Conservation (phyloP, 1,139 yeast species). For the Blastobotrys proliferans region DNA sequence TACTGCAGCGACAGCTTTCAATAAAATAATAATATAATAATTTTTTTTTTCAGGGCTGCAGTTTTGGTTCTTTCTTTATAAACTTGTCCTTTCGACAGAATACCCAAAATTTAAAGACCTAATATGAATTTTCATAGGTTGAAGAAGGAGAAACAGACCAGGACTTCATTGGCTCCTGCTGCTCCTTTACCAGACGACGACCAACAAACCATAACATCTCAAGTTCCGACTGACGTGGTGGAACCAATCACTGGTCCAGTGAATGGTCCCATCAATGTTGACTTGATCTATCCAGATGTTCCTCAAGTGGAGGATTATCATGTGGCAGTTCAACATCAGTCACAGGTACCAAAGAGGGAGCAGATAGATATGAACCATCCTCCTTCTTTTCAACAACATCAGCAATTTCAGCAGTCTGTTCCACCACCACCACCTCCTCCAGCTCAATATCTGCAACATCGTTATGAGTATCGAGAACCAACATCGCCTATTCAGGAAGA, state of each 20-base stretch:
- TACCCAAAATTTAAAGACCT: too few species aligned
- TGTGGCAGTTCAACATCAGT: constrained; percentile 5
- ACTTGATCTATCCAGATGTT: constrained; percentile 13
- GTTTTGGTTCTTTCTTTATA: too few species aligned
- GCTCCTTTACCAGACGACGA: not conserved
- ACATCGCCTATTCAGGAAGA: not conserved
- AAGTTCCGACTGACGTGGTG: constrained; percentile 2
- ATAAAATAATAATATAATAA: too few species aligned
- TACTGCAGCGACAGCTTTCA: too few species aligned
- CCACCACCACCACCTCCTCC: constrained; percentile 12
- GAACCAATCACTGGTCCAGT: constrained; percentile 12
- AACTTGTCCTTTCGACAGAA: too few species aligned
- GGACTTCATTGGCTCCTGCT: not conserved
- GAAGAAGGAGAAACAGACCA: not conserved
- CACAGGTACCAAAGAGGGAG: not conserved
- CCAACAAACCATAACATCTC: too few species aligned
- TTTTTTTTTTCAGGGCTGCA: too few species aligned
- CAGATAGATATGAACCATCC: not conserved
- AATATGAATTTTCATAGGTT: too few species aligned
- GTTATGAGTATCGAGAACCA: constrained; percentile 6
- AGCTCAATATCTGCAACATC: constrained; percentile 9
- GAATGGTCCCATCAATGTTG: constrained; percentile 13
- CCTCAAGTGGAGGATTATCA: constrained; percentile 8
- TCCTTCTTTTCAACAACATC: constrained; percentile 4
- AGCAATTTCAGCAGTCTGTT: constrained; percentile 9